Percentiles rank a stretch among this genome's conserved stretches.
These are phyloP conservation scores for Trametes elegans DNA, from an alignment of 768 basidiomycete species.

Conservation along the genomic window DNA sequence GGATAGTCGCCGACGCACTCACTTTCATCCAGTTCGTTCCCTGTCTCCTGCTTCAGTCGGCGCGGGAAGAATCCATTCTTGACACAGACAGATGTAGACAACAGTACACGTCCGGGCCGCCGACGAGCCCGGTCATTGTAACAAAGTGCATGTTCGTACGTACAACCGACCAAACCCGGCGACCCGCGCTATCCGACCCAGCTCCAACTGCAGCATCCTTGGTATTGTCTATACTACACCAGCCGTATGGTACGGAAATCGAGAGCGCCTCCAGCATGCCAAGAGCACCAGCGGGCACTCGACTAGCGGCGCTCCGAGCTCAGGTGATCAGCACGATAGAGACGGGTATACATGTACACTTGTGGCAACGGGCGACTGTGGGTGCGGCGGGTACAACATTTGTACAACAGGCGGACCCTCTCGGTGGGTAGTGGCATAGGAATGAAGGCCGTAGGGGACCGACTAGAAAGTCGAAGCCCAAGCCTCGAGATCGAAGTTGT, in stretches of 20 bases:
- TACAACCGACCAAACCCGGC: background rate
- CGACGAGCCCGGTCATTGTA: background rate
- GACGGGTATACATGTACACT: conserved; percentile 21
- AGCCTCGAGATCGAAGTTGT: conserved; percentile 68
- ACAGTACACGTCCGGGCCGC: background rate
- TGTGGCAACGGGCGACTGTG: background rate
- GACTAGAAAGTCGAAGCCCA: conserved; percentile 74
- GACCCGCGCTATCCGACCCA: background rate
- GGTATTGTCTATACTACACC: conserved; percentile 17
- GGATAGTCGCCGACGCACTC: too few relatives aligned
- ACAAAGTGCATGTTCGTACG: background rate
- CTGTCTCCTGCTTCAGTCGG: too few relatives aligned
- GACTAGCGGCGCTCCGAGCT: background rate
- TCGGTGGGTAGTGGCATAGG: background rate
- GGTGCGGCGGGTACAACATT: background rate
- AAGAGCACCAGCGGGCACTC: conserved; percentile 8
- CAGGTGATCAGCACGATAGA: background rate
- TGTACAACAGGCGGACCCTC: background rate
- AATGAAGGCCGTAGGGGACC: conserved; percentile 17
- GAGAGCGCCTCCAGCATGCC: background rate
- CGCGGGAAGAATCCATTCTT: too few relatives aligned
- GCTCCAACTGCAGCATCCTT: conserved; percentile 2
- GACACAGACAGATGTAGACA: too few relatives aligned
- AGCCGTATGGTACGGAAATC: background rate
- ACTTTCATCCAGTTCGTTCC: too few relatives aligned